phyloP scores from a whole-genome alignment of 2,329 filamentous ascomycete genomes.

The Verticillium zaregamsianum region DNA sequence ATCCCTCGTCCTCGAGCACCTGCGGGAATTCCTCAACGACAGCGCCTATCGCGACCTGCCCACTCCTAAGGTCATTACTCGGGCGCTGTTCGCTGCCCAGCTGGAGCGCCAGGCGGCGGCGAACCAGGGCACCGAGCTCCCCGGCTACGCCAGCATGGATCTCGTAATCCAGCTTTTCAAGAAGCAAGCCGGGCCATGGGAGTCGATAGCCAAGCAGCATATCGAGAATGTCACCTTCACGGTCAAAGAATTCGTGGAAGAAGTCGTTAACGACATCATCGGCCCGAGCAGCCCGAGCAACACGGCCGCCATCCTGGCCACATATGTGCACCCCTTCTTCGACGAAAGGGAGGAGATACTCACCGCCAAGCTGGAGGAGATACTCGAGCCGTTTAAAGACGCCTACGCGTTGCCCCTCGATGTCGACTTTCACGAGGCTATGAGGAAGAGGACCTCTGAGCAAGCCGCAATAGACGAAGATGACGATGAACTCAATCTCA shows the following conservation, averaged over 20 bases:
- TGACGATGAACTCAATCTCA: too few relatives aligned
- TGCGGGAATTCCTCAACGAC: conserved; percentile 20
- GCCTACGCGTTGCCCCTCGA: conserved; percentile 29
- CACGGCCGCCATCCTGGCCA: conserved; percentile 17
- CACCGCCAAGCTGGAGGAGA: conserved; percentile 30
- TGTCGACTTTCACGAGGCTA: conserved; percentile 20
- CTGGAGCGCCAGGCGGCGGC: conserved; percentile 26
- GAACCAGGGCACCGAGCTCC: conserved; percentile 36
- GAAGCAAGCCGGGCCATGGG: conserved; percentile 33
- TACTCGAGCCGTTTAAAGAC: conserved; percentile 30
- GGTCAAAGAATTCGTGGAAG: conserved; percentile 31
- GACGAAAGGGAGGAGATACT: conserved; percentile 23
- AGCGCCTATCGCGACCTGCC: conserved; percentile 21
- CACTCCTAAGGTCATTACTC: conserved; percentile 17
- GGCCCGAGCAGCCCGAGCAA: conserved; percentile 12
- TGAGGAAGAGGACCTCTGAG: conserved; percentile 3
- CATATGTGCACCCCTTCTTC: conserved; percentile 26
- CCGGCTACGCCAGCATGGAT: conserved; percentile 29
- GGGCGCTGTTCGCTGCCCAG: conserved; percentile 15
- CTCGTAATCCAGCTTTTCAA: conserved; percentile 35
- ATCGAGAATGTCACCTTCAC: conserved; percentile 22
- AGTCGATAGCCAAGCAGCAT: conserved; percentile 29
- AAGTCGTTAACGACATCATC: conserved; percentile 19
- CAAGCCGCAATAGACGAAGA: conserved; percentile 4
- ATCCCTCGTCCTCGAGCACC: conserved; percentile 17